Evolutionary conservation across 2,329 filamentous ascomycete species (phyloP).

Genomic region (Nigrospora sphaerica): DNA sequence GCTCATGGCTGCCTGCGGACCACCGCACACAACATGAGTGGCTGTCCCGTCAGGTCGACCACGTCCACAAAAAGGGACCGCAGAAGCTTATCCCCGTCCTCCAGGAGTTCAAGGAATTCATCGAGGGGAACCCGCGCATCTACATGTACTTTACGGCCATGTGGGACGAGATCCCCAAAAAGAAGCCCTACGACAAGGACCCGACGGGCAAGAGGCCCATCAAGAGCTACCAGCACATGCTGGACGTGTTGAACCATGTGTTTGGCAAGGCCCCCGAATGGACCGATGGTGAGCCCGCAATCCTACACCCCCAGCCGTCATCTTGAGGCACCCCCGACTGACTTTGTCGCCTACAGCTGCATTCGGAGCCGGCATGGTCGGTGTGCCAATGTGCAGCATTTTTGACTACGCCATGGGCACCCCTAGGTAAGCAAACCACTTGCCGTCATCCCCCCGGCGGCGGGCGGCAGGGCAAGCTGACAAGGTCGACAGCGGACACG

Average conservation of each 20-base stretch:
- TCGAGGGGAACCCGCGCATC: conserved; percentile 55
- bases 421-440: conserved; percentile 26
- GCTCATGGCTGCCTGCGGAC: conserved; percentile 58
- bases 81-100: conserved; percentile 52
- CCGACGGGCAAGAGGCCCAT: conserved; percentile 57
- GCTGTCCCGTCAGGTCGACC: conserved; percentile 48
- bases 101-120: conserved; percentile 57
- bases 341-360: conserved; percentile 19
- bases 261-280: conserved; percentile 43
- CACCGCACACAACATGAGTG: conserved; percentile 55
- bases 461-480: background rate
- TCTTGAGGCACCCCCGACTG: no score
- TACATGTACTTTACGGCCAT: conserved; percentile 62
- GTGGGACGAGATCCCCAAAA: conserved; percentile 60
- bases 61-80: conserved; percentile 42
- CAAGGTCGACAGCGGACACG: conserved; percentile 32
- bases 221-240: conserved; percentile 58
- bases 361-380: conserved; percentile 43
- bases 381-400: conserved; percentile 44
- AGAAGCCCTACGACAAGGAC: conserved; percentile 52
- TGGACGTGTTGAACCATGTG: conserved; percentile 57
- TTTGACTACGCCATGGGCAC: conserved; percentile 53
- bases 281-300: conserved; percentile 28
- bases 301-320: no score
- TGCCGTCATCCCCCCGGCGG: no score